These are phyloP conservation scores for Simmondsia chinensis DNA, from an alignment of 148 eudicot genomes.

Conservation along the genomic window DNA sequence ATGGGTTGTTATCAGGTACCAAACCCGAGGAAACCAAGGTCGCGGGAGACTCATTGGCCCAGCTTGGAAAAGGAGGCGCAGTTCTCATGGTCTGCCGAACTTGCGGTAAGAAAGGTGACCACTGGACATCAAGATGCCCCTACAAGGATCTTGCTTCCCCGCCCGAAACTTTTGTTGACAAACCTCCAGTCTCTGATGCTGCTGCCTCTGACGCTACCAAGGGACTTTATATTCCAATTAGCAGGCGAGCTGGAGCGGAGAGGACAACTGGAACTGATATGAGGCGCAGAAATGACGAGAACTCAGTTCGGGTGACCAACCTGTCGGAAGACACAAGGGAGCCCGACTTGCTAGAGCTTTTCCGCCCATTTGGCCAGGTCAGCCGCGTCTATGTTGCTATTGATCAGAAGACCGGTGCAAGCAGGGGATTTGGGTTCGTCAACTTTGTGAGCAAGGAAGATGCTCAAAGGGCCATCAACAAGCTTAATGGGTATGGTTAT, in stretches of 20 bases:
- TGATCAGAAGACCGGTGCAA: conserved; percentile 65
- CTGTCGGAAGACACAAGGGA: conserved; percentile 82
- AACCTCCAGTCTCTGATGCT: conserved; percentile 25
- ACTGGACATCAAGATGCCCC: conserved; percentile 77
- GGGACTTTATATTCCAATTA: conserved; percentile 61
- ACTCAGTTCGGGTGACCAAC: conserved; percentile 74
- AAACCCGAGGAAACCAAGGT: conserved; percentile 45
- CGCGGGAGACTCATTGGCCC: conserved; percentile 27
- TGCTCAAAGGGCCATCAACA: conserved; percentile 60
- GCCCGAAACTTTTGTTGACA: conserved; percentile 34
- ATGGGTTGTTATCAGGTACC: conserved; percentile 26
- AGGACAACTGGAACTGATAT: conserved; percentile 42
- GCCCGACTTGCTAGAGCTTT: conserved; percentile 62
- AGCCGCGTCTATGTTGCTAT: conserved; percentile 70
- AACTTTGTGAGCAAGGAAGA: conserved; percentile 63
- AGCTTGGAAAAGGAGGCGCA: conserved; percentile 43
- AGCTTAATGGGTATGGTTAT: conserved; percentile 79
- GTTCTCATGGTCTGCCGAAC: conserved; percentile 77
- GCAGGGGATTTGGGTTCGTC: conserved; percentile 80
- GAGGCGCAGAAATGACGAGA: conserved; percentile 79
- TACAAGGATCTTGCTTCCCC: conserved; percentile 66
- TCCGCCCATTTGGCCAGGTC: conserved; percentile 67
- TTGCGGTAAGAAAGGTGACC: conserved; percentile 77
- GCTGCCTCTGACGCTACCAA: conserved; percentile 23
- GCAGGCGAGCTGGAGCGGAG: conserved; percentile 45